Evolutionary conservation across 176 grass and related monocot species (phyloP).

Genomic region (Typha latifolia): DNA sequence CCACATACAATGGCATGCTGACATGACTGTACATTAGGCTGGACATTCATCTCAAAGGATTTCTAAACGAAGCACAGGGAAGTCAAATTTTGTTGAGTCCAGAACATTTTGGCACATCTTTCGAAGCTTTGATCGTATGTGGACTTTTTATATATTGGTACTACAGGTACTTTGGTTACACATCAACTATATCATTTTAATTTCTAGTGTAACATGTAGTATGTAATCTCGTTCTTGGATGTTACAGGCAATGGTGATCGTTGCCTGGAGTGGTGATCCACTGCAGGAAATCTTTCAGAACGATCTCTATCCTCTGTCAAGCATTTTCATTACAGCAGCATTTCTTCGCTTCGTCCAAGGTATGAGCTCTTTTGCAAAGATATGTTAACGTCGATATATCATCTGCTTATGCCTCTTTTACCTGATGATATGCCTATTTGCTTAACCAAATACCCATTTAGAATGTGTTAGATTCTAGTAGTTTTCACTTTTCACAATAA

Average conservation of each 20-base stretch:
- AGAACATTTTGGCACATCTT: slow-evolving; percentile 96
- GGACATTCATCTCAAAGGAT: slow-evolving; percentile 32
- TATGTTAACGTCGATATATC: neutral
- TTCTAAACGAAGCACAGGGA: slow-evolving; percentile 66
- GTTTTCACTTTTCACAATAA: no score
- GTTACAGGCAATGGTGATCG: slow-evolving; percentile 73
- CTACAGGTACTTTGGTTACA: slow-evolving; percentile 52
- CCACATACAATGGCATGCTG: slow-evolving; percentile 4
- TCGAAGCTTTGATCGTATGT: slow-evolving; percentile 94
- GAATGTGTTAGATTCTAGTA: no score
- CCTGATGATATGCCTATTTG: no score
- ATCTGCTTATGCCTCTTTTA: no score
- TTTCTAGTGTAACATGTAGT: slow-evolving; percentile 1
- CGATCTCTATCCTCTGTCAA: slow-evolving; percentile 72
- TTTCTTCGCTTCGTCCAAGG: slow-evolving; percentile 82
- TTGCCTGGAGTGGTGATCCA: slow-evolving; percentile 61
- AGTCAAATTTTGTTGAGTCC: slow-evolving; percentile 92
- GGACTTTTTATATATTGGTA: slow-evolving; percentile 88
- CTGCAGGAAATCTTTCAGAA: slow-evolving; percentile 56
- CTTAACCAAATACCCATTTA: no score
- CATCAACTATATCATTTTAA: slow-evolving; percentile 1
- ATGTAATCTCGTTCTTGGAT: slow-evolving; percentile 15
- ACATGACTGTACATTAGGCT: slow-evolving; percentile 37
- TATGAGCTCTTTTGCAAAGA: slow-evolving; percentile 31
- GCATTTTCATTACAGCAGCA: slow-evolving; percentile 85